These are phyloP conservation scores for Mycena epipterygia DNA, from an alignment of 768 basidiomycete species.

Conservation along the genomic window DNA sequence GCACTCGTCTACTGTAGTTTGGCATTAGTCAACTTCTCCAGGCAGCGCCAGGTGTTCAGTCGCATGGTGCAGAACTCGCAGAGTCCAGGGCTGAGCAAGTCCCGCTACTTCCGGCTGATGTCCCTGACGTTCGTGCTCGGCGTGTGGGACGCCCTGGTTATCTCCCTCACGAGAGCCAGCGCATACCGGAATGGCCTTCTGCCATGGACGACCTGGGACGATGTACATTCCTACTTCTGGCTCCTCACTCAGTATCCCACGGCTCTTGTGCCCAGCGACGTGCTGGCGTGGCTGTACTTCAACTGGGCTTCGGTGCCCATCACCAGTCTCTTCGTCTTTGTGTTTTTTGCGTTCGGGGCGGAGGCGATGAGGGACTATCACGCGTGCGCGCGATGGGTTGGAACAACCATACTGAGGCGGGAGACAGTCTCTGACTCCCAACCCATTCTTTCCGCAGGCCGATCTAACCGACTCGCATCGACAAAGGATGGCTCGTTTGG, in stretches of 20 bases:
- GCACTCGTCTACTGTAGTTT: neutral
- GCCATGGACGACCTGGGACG: slow-evolving; percentile 16
- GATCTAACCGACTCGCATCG: neutral
- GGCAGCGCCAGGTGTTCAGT: neutral
- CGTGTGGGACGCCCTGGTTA: slow-evolving; percentile 2
- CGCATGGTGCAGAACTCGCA: neutral
- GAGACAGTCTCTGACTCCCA: neutral
- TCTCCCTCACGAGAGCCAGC: neutral
- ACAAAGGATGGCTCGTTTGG: too few species aligned
- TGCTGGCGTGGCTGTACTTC: slow-evolving; percentile 6
- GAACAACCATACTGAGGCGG: neutral
- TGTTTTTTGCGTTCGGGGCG: slow-evolving; percentile 14
- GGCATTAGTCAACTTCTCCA: slow-evolving; percentile 4
- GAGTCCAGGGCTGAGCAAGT: neutral
- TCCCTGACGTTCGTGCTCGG: neutral
- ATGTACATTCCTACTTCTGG: slow-evolving; percentile 18
- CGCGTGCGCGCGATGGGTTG: neutral
- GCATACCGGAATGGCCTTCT: neutral
- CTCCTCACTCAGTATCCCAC: neutral
- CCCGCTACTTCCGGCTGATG: neutral
- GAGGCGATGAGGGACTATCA: neutral
- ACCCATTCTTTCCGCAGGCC: neutral
- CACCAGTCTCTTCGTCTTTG: slow-evolving; percentile 16
- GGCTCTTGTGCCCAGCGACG: neutral
- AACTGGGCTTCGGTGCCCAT: slow-evolving; percentile 8